A percentile compares a stretch with the other conserved stretches of the same genome.
phyloP scores from a whole-genome alignment of 495 filamentous ascomycete species.

The Neurospora sp. region DNA sequence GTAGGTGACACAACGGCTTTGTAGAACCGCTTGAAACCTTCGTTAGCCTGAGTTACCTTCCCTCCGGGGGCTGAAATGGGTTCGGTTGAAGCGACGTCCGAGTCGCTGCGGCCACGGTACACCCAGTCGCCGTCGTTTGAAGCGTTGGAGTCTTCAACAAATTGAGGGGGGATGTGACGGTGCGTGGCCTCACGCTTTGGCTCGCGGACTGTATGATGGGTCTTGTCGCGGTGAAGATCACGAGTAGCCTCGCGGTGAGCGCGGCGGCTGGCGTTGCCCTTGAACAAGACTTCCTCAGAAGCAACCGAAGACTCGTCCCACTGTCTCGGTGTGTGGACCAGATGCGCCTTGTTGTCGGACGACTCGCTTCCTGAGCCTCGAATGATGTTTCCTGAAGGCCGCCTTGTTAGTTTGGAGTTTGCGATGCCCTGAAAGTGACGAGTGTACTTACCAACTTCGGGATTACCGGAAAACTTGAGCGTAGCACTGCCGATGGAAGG shows the following conservation, averaged over 20 bases:
- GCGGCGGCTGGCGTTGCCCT: conserved; percentile 19
- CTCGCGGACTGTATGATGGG: background rate
- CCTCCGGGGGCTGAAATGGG: conserved; percentile 38
- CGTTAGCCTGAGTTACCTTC: conserved; percentile 33
- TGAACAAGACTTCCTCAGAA: conserved; percentile 21
- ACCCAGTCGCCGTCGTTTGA: conserved; percentile 24
- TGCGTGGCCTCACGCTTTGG: background rate
- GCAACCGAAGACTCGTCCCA: conserved; percentile 16
- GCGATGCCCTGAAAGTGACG: background rate
- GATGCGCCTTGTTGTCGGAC: conserved; percentile 2
- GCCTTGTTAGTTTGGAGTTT: conserved; percentile 9
- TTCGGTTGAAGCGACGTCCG: conserved; percentile 22
- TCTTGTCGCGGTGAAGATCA: background rate
- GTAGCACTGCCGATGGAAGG: background rate
- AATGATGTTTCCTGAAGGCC: conserved; percentile 13
- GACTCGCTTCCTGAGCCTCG: conserved; percentile 13
- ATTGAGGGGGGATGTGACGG: background rate
- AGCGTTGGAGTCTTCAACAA: background rate
- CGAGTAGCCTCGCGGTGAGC: background rate
- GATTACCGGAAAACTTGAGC: conserved; percentile 14
- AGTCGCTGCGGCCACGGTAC: conserved; percentile 30
- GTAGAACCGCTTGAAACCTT: conserved; percentile 47
- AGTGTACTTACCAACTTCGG: conserved; percentile 25
- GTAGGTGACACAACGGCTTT: conserved; percentile 45
- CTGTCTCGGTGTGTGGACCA: conserved; percentile 16